Evolutionary conservation across 768 basidiomycete genomes (phyloP), one percentile per base, ranked within the genome.

Genomic region (Termitomyces sp.): DNA sequence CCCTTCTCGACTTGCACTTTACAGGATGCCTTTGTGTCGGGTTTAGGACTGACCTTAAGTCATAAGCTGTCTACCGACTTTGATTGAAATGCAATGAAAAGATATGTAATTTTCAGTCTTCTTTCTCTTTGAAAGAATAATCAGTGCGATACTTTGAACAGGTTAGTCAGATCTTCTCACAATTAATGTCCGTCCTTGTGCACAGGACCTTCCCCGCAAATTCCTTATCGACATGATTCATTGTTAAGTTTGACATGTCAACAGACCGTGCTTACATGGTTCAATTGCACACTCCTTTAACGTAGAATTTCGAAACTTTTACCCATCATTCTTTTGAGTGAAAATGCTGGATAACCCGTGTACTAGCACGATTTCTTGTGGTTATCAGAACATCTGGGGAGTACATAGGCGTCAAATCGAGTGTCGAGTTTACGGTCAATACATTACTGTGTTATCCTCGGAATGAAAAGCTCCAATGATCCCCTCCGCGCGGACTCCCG

Each of bases 391-490:
- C 6, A 13, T 33, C n/a, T 20, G 12, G 10, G 55, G 15, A 28
- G 22, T 28, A 10, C 22, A 39, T 22, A 13, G 39, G 34, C 28
- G 36, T 37, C 55, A 24, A 49, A 47, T 48, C 20, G 26, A 31
- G 22, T 29, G 5, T 39, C 9, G 51, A 41, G 24, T 10, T 51
- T 16, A 28, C 24, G 10, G 7, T 5, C 20, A 5, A 41, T 26
- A 28, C 24, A 26, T 37, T 10, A 22, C 20, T 28, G 22, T 28
- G 12, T 36, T 22, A 20, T 22, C 39, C 33, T 57, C 37, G 29
- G 41, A 39, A 33, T 44, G 34, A 47, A 52, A 24, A 29, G 26
- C 49, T 51, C 55, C 51, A 45, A 47, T 47, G 59, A 57, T 60
- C 55, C 55, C 49, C 34, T 45, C 34, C 34, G 48, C 31, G 24